Base-by-base conservation (phyloP, 257 asterid genomes). In the Marsdenia floribunda region DNA sequence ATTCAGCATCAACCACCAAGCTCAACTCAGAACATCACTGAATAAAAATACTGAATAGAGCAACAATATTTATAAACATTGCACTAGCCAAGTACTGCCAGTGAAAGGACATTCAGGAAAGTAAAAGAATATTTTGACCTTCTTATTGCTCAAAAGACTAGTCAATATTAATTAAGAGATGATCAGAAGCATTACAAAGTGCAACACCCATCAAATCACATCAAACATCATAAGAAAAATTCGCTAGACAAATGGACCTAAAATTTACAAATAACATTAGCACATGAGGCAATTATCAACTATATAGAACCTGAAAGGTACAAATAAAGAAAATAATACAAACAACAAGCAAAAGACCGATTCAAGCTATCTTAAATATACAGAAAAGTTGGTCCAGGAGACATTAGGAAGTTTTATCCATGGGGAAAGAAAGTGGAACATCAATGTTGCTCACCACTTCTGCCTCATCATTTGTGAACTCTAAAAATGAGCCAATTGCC, bases 401-500 rank as follows among this genome's bases (percentile, higher is more conserved):
- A 63, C 0, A 14, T 60, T 26, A 9, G 6, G 5, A 33, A 63
- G 46, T 38, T 19, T 22, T 24, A 47, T 49, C 24, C 18, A 1
- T 14, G 15, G 12, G 24, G 8, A 26, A 70, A 68, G 74, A 70
- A 68, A 67, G 6, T 65, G 78, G 74, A 71, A 55, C 71, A 75
- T 57, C 68, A 79, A 15, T 57, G 71, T 37, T 64, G 87, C 99
- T 89, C 87, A 95, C 99, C 80, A 89, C 98, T 84, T 92, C 98
- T 67, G 78, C 55, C 83, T 95, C 96, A 77, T 95, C 97, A 57
- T 88, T 92, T 68, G 96, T 89, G 90, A 92, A 92, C 90, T 95
- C 99, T 74, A 95, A 83, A 82, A 95, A 95, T 24, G 99, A 95
- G 81, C 99, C 99, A 75, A 95, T 96, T n/a, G 99, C 96, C 93